These are phyloP conservation scores for Citrus glauca DNA, from an alignment of 345 rosid genomes.

Conservation along the genomic window DNA sequence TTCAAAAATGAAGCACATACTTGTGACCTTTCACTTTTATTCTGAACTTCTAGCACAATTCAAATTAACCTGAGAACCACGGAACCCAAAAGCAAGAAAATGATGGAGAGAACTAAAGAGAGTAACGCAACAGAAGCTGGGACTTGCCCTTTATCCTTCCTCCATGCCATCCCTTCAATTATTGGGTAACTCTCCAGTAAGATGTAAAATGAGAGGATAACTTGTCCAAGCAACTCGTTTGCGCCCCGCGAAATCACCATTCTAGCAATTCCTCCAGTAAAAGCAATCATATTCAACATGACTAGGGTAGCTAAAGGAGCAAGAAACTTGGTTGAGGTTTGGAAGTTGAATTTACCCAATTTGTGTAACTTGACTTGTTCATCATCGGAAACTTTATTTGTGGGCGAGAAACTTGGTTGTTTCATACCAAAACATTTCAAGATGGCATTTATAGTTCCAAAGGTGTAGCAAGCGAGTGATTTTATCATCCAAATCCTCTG, in stretches of 20 bases:
- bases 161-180: slow-evolving; percentile 23
- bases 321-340: slow-evolving; percentile 5
- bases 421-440: slow-evolving; percentile 9
- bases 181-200: slow-evolving; percentile 21
- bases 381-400: slow-evolving; percentile 16
- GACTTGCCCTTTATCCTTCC: slow-evolving; percentile 25
- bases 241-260: background rate
- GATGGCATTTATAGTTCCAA: background rate
- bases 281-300: slow-evolving; percentile 15
- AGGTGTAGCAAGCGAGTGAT: slow-evolving; percentile 9
- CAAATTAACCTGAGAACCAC: background rate
- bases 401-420: slow-evolving; percentile 18
- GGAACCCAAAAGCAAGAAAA: slow-evolving; percentile 4
- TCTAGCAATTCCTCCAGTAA: slow-evolving; percentile 14
- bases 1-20: background rate
- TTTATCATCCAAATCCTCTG: slow-evolving; percentile 15
- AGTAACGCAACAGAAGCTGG: background rate
- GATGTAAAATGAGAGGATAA: slow-evolving; percentile 21
- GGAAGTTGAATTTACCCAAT: slow-evolving; percentile 22
- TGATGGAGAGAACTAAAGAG: background rate
- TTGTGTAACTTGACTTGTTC: slow-evolving; percentile 13
- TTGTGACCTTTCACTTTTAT: background rate
- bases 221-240: slow-evolving; percentile 20
- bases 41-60: background rate
- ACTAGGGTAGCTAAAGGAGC: slow-evolving; percentile 14